Percentiles rank a stretch among this genome's conserved stretches.
phyloP scores from a whole-genome alignment of 1,284 basidiomycete genomes.

The Trametes hirsuta region DNA sequence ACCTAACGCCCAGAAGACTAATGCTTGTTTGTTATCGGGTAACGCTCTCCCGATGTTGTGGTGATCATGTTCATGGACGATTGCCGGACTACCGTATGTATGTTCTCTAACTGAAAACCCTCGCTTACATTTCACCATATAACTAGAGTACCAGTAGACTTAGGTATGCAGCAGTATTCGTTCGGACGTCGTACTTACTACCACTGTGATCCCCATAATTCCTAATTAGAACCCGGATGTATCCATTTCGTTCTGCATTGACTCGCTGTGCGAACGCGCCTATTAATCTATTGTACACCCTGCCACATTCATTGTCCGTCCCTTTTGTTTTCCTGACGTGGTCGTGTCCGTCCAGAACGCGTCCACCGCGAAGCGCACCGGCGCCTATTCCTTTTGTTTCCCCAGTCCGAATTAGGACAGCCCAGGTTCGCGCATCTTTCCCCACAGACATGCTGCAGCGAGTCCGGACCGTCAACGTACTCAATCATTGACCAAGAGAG shows the following conservation, averaged over 20 bases:
- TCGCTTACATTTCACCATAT: too few species aligned
- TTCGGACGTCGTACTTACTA: too few species aligned
- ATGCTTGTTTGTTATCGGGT: too few species aligned
- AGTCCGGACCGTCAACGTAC: background rate
- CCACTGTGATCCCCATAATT: background rate
- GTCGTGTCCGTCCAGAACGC: background rate
- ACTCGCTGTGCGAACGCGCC: conserved; percentile 17
- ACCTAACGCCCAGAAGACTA: background rate
- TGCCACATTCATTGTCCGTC: background rate
- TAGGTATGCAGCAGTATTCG: too few species aligned
- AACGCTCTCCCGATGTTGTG: too few species aligned
- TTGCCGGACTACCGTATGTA: too few species aligned
- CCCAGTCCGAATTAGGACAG: background rate
- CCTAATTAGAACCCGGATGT: background rate
- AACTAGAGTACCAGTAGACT: too few species aligned
- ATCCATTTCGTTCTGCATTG: background rate
- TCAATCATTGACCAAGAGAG: background rate
- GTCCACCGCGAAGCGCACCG: background rate
- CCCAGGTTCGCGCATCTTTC: background rate
- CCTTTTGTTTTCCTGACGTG: background rate
- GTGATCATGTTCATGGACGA: too few species aligned
- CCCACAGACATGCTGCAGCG: background rate
- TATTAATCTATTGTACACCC: conserved; percentile 9
- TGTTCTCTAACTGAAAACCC: too few species aligned
- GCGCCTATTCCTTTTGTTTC: conserved; percentile 7